Evolutionary conservation across 176 grass and related monocot genomes (phyloP).

Genomic region (Aechmea fasciata): DNA sequence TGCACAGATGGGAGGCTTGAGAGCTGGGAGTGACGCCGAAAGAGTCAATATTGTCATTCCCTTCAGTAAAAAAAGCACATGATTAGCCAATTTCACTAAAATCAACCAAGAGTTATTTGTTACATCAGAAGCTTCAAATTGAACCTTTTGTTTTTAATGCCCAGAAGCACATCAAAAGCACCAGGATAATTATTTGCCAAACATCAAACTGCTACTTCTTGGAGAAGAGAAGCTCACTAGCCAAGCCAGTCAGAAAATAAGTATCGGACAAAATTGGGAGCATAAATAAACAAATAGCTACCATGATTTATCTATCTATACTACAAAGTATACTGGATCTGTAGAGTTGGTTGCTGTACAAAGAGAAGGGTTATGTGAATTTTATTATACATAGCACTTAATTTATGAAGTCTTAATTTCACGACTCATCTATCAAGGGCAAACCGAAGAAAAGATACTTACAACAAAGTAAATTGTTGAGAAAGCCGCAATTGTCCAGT

Average conservation of each 20-base stretch:
- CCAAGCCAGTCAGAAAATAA: too few species aligned
- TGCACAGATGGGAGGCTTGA: slow-evolving; percentile 43
- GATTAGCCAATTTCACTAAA: background rate
- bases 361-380: background rate
- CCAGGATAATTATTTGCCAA: too few species aligned
- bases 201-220: too few species aligned
- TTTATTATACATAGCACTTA: background rate
- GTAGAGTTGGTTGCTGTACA: too few species aligned
- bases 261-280: too few species aligned
- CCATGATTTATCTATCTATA: too few species aligned
- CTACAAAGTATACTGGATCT: too few species aligned
- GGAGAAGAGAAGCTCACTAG: too few species aligned
- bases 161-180: too few species aligned
- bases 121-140: slow-evolving; percentile 1
- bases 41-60: slow-evolving; percentile 63
- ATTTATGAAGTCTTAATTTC: background rate
- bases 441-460: slow-evolving; percentile 27
- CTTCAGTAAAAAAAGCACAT: slow-evolving; percentile 30
- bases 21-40: slow-evolving; percentile 52
- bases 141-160: background rate
- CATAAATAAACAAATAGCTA: too few species aligned
- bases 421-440: slow-evolving; percentile 1
- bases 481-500: slow-evolving; percentile 69
- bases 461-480: slow-evolving; percentile 74
- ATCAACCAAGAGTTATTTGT: background rate